Base-by-base conservation (phyloP, 2,329 filamentous ascomycete species). In the Fusarium kyushuense region DNA sequence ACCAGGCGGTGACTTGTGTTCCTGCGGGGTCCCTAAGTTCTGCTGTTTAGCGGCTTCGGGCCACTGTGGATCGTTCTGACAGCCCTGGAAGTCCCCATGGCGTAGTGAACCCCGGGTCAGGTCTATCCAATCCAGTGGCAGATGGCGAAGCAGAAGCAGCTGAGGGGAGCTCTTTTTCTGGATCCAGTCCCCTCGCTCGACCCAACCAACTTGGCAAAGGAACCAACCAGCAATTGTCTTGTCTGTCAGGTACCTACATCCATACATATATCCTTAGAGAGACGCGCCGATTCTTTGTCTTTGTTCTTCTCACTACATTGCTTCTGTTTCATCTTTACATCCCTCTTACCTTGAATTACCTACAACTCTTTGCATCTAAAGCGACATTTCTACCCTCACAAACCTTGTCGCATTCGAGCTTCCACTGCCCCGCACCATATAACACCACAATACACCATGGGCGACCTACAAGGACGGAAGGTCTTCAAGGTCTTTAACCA, bases 401-500 rank as follows among this genome's bases (percentile, higher is more conserved):
- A 45, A 47, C 40, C 27, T 48, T 63, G 41, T 52, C 62, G 62
- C 62, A 59, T 65, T 30, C 19, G 54, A 60, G 61, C 54, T 65
- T 65, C 48, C 29, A 47, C 43, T 65, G 60, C 68, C 72, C 72
- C 41, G 59, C 65, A 52, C 48, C 48, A 56, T 53, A 54, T 27
- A 54, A 29, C 41, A 63, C 42, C 25, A 42, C 51, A 43, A 36
- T 27, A 43, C 66, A 69, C 61, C 73, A 81, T 82, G 80, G 72
- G 76, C 59, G 80, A 82, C 61, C 77, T 82, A 43, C 76, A 82
- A 71, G 79, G 80, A 77, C 91, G 94, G 82, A 97, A 97, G 87
- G 89, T 95, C 81, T 97, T 97, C 87, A 97, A 97, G 90, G 94
- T 99, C 80, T 99, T 99, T 84, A 97, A 97, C 86, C 96, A 99